These are phyloP conservation scores for Bjerkandera adusta DNA, from an alignment of 1,284 basidiomycete species.

Conservation along the genomic window DNA sequence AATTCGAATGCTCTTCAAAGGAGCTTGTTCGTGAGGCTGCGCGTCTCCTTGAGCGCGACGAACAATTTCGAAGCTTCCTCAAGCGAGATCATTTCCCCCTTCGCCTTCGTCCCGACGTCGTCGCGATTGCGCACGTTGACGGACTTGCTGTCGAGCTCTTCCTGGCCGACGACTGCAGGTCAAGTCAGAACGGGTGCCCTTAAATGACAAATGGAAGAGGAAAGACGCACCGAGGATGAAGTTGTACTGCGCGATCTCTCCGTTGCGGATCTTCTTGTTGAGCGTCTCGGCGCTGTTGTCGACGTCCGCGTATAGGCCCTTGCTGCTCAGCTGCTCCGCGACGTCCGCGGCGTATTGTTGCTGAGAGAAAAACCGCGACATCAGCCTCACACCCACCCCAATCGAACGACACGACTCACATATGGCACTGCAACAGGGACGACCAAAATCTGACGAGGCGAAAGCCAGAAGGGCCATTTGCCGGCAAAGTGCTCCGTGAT, in stretches of 20 bases:
- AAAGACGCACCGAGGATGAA: slow-evolving; percentile 88
- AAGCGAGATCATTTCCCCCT: slow-evolving; percentile 64
- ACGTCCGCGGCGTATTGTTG: slow-evolving; percentile 90
- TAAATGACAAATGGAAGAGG: background rate
- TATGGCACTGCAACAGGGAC: slow-evolving; percentile 90
- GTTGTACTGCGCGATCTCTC: slow-evolving; percentile 93
- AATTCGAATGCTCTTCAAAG: no score
- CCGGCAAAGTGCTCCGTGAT: slow-evolving; percentile 97
- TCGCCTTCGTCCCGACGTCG: slow-evolving; percentile 81
- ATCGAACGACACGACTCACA: slow-evolving; percentile 46
- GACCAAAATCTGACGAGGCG: slow-evolving; percentile 91
- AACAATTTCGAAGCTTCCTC: slow-evolving; percentile 68
- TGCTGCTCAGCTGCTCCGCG: slow-evolving; percentile 61
- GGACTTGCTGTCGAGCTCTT: slow-evolving; percentile 81
- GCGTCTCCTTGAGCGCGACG: slow-evolving; percentile 58
- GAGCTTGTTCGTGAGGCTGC: slow-evolving; percentile 61
- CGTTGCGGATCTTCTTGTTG: slow-evolving; percentile 95
- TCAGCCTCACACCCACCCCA: slow-evolving; percentile 2
- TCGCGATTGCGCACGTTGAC: slow-evolving; percentile 97
- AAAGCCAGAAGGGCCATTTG: slow-evolving; percentile 99
- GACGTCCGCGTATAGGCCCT: slow-evolving; percentile 87
- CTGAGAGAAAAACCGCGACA: slow-evolving; percentile 41
- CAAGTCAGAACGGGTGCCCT: no score
- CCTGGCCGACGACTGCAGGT: slow-evolving; percentile 84
- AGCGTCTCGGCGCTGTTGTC: slow-evolving; percentile 93